Conservation (phyloP, 1,284 basidiomycete genomes). For the Agaricales sp. region DNA sequence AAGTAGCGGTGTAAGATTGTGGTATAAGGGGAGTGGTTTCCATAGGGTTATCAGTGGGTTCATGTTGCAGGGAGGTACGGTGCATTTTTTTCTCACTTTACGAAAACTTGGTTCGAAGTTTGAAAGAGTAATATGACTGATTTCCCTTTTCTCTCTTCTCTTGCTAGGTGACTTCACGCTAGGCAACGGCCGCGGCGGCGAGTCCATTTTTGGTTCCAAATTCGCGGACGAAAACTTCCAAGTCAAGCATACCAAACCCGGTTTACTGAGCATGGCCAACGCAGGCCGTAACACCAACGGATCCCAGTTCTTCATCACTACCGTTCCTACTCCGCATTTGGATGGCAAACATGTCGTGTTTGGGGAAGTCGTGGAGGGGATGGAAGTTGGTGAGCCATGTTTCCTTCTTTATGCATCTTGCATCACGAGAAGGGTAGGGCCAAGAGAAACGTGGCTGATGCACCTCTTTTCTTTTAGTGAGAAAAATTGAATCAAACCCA, state of each 20-base stretch:
- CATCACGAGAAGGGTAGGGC: neutral
- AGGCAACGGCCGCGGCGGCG: conserved; percentile 83
- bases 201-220: conserved; percentile 87
- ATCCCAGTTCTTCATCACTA: conserved; percentile 91
- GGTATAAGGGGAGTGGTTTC: conserved; percentile 55
- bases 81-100: neutral
- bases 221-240: conserved; percentile 85
- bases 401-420: neutral
- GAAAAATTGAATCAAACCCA: conserved; percentile 67
- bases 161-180: conserved; percentile 65
- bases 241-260: conserved; percentile 73
- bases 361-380: conserved; percentile 50
- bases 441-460: neutral
- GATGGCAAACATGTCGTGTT: conserved; percentile 59
- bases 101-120: too few species aligned
- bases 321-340: conserved; percentile 59
- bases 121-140: neutral
- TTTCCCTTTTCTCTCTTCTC: conserved; percentile 36
- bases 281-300: conserved; percentile 85
- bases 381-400: conserved; percentile 42
- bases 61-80: conserved; percentile 51
- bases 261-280: conserved; percentile 88
- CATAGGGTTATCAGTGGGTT: conserved; percentile 71
- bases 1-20: neutral
- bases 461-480: conserved; percentile 33